Evolutionary conservation across 140 eudicot species (phyloP).

Genomic region (Bidens hawaiensis): DNA sequence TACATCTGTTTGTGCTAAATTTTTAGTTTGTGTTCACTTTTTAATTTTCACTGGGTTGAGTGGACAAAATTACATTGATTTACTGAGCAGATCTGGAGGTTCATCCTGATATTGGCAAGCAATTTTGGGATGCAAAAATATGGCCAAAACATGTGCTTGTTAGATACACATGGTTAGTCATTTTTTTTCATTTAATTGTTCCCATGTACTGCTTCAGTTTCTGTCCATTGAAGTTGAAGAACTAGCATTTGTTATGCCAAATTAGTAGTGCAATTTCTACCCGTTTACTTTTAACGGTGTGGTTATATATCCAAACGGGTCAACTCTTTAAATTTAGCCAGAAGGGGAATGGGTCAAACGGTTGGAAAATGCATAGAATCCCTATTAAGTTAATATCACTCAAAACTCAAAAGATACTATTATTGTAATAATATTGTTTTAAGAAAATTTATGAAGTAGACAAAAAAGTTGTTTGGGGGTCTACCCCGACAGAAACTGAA

Average conservation of each 20-base stretch:
- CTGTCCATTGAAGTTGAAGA: neutral
- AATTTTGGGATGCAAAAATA: conserved; percentile 75
- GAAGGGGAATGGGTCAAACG: too few species aligned
- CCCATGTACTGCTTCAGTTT: neutral
- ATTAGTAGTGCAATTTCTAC: neutral
- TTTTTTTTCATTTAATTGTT: neutral
- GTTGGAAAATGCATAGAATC: too few species aligned
- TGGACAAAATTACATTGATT: neutral
- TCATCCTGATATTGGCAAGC: conserved; percentile 70
- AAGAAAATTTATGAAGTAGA: too few species aligned
- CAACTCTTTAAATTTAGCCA: too few species aligned
- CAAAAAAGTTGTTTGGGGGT: too few species aligned
- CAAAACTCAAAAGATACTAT: too few species aligned
- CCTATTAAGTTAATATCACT: too few species aligned
- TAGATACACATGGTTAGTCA: conserved; percentile 63
- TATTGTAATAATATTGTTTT: too few species aligned
- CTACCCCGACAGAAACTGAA: too few species aligned
- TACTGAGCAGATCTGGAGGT: too few species aligned
- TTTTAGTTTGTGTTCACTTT: neutral
- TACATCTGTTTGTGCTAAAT: too few species aligned
- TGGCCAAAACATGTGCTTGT: conserved; percentile 97
- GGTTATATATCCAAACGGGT: neutral
- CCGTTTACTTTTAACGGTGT: neutral
- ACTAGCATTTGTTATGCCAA: neutral
- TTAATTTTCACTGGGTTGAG: neutral